Evolutionary conservation across 2,329 filamentous ascomycete genomes (phyloP).

Genomic region (Fusarium buharicum): DNA sequence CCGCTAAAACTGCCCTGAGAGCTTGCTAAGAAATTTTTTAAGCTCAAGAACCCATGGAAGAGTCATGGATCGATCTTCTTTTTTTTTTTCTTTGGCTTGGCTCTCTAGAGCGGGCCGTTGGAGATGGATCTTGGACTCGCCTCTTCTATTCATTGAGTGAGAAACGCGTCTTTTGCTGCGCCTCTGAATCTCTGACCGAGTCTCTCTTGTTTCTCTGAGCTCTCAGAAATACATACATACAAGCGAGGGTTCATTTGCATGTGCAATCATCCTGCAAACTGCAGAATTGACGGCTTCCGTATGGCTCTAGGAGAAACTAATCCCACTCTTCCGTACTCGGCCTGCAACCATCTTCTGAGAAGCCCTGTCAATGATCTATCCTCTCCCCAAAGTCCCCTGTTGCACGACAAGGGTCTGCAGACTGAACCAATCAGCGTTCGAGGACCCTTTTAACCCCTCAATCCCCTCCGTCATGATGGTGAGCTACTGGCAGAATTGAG

Average conservation of each 20-base stretch:
- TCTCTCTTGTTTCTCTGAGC: background rate
- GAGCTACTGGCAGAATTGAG: constrained; percentile 18
- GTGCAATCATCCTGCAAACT: constrained; percentile 19
- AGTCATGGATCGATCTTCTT: constrained; percentile 17
- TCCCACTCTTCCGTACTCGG: constrained; percentile 20
- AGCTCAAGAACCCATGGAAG: constrained; percentile 10
- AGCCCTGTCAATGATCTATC: constrained; percentile 25
- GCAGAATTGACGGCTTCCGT: constrained; percentile 13
- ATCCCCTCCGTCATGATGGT: constrained; percentile 28
- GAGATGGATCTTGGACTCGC: background rate
- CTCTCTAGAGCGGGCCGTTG: constrained; percentile 9
- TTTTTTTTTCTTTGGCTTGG: background rate
- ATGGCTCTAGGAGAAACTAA: constrained; percentile 27
- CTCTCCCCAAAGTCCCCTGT: constrained; percentile 19
- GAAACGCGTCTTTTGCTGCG: background rate
- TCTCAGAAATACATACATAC: background rate
- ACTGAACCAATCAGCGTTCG: constrained; percentile 17
- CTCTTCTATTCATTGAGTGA: background rate
- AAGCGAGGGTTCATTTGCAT: constrained; percentile 1
- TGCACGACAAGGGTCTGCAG: constrained; percentile 23
- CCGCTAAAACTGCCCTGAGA: constrained; percentile 1
- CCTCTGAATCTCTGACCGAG: background rate
- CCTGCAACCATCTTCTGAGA: constrained; percentile 17
- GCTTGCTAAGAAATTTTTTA: constrained; percentile 6
- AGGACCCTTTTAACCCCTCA: constrained; percentile 18